These are phyloP conservation scores for Heterobasidion occidentale DNA, from an alignment of 1,284 basidiomycete species.

Conservation along the genomic window DNA sequence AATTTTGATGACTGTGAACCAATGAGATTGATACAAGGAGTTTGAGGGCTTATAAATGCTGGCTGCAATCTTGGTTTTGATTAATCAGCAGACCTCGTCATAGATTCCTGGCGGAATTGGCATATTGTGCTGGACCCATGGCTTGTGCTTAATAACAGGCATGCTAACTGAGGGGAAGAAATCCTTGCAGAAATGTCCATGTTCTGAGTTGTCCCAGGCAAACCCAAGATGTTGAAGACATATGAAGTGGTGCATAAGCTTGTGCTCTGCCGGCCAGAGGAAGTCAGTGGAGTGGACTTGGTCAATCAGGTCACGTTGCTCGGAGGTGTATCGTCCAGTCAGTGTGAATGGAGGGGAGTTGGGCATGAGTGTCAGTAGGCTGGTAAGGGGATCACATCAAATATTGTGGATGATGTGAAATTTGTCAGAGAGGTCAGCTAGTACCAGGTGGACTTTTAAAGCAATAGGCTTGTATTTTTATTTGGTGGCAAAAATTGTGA, in stretches of 20 bases:
- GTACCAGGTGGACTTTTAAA: not conserved
- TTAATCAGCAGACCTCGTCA: too few species aligned
- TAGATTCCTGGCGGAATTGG: too few species aligned
- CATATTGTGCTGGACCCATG: too few species aligned
- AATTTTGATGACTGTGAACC: too few species aligned
- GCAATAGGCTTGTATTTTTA: slow-evolving; percentile 2
- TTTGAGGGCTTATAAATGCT: too few species aligned
- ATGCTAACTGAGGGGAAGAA: too few species aligned
- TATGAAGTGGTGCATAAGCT: slow-evolving; percentile 17
- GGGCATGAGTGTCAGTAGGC: not conserved
- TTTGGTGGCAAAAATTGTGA: not conserved
- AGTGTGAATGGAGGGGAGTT: not conserved
- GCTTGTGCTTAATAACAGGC: too few species aligned
- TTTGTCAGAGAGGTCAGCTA: not conserved
- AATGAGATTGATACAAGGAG: too few species aligned
- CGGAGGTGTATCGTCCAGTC: not conserved
- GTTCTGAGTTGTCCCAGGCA: slow-evolving; percentile 25
- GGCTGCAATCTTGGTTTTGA: too few species aligned
- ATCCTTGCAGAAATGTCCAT: slow-evolving; percentile 15
- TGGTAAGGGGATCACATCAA: not conserved
- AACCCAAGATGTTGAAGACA: slow-evolving; percentile 16
- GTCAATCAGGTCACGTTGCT: not conserved
- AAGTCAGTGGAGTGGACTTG: not conserved
- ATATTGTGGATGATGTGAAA: not conserved
- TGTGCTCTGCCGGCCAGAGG: slow-evolving; percentile 10